phyloP scores from a whole-genome alignment of 1,139 yeast genomes.

The Hanseniaspora uvarum region DNA sequence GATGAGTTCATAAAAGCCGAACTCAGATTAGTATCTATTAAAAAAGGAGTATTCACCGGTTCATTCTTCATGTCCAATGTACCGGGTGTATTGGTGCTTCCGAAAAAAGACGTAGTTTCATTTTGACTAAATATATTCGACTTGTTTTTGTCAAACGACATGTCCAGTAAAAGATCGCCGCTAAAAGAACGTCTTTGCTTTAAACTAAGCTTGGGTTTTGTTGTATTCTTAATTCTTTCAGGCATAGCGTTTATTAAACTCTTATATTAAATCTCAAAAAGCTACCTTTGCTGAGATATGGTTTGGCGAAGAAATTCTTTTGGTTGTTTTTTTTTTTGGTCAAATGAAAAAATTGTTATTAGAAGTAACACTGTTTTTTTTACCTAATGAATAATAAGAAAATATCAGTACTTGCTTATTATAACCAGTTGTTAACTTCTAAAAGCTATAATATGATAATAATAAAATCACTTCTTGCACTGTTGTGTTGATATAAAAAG shows the following conservation, averaged over 20 bases:
- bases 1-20: background rate
- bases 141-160: background rate
- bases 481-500: no score
- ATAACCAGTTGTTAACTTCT: no score
- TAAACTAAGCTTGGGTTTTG: slow-evolving; percentile 2
- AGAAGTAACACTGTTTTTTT: no score
- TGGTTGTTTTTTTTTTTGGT: no score
- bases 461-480: no score
- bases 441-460: no score
- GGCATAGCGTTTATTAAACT: background rate
- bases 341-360: no score
- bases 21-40: background rate
- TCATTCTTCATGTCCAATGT: background rate
- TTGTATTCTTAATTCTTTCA: background rate
- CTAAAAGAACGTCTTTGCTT: slow-evolving; percentile 9
- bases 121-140: background rate
- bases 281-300: no score
- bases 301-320: no score
- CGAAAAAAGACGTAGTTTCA: slow-evolving; percentile 1
- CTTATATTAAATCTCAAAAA: no score
- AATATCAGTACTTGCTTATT: no score
- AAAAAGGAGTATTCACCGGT: slow-evolving; percentile 7
- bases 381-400: no score
- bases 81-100: background rate
- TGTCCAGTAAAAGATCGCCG: slow-evolving; percentile 4